Evolutionary conservation across 371 early-diverging fungal species (phyloP).

Genomic region (Zopfochytrium polystomum): DNA sequence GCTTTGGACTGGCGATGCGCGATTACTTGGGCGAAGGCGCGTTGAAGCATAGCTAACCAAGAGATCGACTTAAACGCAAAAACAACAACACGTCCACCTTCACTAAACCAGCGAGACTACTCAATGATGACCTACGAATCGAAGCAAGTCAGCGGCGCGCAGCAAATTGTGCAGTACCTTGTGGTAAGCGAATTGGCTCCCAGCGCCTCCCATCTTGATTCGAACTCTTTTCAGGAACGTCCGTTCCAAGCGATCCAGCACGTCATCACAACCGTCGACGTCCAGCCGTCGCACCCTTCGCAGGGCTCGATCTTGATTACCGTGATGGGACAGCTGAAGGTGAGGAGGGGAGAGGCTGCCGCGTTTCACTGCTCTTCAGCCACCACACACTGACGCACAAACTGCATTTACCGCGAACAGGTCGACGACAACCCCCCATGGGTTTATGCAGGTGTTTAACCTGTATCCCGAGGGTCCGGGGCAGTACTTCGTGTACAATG

Average conservation of each 20-base stretch:
- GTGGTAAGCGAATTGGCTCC: no score
- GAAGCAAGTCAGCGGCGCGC: no score
- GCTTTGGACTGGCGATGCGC: not conserved
- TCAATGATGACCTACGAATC: constrained; percentile 91
- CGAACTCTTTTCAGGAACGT: no score
- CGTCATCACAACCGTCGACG: constrained; percentile 62
- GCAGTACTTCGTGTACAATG: constrained; percentile 36
- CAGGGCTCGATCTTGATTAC: constrained; percentile 61
- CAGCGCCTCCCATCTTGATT: no score
- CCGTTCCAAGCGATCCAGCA: constrained; percentile 76
- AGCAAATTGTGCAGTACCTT: no score
- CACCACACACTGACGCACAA: no score
- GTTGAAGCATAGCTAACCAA: not conserved
- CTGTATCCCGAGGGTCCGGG: constrained; percentile 29
- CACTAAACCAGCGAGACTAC: constrained; percentile 56
- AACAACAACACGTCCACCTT: not conserved
- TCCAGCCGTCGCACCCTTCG: no score
- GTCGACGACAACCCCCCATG: no score
- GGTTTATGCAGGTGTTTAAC: no score
- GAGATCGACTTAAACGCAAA: not conserved
- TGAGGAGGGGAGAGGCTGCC: no score
- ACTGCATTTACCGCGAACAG: no score
- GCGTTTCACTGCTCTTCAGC: no score
- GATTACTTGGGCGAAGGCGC: not conserved
- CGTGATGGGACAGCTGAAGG: constrained; percentile 85